Base-by-base conservation (phyloP, 2,329 filamentous ascomycete genomes). In the Aspergillus uvarum region DNA sequence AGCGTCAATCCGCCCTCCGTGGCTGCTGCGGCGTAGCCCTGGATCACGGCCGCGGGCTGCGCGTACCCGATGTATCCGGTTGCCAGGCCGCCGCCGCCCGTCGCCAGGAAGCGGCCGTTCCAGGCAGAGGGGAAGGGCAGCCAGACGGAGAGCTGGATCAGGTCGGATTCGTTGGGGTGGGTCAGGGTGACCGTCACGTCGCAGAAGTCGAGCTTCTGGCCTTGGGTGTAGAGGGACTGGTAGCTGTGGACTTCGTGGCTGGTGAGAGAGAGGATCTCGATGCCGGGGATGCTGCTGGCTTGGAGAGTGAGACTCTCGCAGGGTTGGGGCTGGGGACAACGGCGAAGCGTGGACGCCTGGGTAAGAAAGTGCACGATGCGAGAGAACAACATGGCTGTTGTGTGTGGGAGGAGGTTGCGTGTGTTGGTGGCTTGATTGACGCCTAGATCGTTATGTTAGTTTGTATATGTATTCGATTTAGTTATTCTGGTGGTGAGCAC, bases 31-130 rank as follows among this genome's bases (percentile, higher is more conserved):
- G 38, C 56, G n/a, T 54, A 59, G 42, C 56, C 56, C 12, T 48
- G 52, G 19, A 16, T 54, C 24, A 54, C 38, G 8, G 52, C 38
- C 16, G 7, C 22, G 10, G 24, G 24, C 24, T 44, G 38, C 16
- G 16, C 11, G 5, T 26, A 19, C 7, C 52, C 56, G 11, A 50
- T 51, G 22, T 47, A 56, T 16, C 60, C 60, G 2, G 60, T 54
- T 8, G 53, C 56, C 1, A 59, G 21, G 0, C 60, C 60, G 3
- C 60, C 57, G 5, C 60, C 60, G 2, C 60, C 56, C 2, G 60
- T 59, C 2, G 60, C 60, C 21, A 31, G 58, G 60, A 54, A 62
- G 24, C 60, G 52, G 2, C 35, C 35, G 21, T 62, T 62, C 60
- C 60, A 62, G 7, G 38, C 38, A 1, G 8, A 4, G 16, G 32